A percentile compares a stretch with the other conserved stretches of the same genome.
Evolutionary conservation across 2,329 filamentous ascomycete species (phyloP).

Genomic region (Trichoderma aggressivum): DNA sequence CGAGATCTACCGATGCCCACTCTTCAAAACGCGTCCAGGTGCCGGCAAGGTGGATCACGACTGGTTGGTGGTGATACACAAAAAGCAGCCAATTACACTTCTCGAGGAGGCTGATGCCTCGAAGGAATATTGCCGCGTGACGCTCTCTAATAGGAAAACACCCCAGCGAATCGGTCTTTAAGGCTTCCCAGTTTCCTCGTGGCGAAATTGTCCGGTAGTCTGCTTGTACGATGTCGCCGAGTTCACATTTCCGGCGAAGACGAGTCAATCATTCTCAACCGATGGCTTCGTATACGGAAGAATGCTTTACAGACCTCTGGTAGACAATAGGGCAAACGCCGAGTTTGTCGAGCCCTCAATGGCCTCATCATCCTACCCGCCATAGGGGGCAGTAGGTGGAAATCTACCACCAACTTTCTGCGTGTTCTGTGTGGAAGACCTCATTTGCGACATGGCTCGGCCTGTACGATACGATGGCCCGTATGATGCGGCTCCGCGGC

Average conservation of each 20-base stretch:
- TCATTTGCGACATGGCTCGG: not conserved
- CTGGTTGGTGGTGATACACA: slow-evolving; percentile 13
- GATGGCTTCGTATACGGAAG: not conserved
- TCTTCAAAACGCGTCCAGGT: not conserved
- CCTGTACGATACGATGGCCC: not conserved
- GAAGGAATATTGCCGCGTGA: slow-evolving; percentile 16
- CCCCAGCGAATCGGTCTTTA: not conserved
- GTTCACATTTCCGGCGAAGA: not conserved
- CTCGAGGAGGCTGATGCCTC: not conserved
- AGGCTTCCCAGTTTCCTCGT: not conserved
- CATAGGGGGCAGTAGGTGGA: not conserved
- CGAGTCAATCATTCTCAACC: not conserved
- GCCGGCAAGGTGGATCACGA: slow-evolving; percentile 9
- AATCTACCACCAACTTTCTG: not conserved
- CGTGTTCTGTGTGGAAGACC: not conserved
- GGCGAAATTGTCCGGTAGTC: not conserved
- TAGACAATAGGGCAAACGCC: not conserved
- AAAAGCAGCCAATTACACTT: slow-evolving; percentile 6
- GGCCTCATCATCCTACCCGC: not conserved
- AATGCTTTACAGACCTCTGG: not conserved
- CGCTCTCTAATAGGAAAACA: not conserved
- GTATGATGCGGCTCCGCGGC: slow-evolving; percentile 9
- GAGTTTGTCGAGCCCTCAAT: not conserved
- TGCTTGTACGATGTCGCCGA: not conserved
- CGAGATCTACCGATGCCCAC: slow-evolving; percentile 4